Evolutionary conservation across 345 rosid genomes (phyloP).

Genomic region (Dovyalis caffra): DNA sequence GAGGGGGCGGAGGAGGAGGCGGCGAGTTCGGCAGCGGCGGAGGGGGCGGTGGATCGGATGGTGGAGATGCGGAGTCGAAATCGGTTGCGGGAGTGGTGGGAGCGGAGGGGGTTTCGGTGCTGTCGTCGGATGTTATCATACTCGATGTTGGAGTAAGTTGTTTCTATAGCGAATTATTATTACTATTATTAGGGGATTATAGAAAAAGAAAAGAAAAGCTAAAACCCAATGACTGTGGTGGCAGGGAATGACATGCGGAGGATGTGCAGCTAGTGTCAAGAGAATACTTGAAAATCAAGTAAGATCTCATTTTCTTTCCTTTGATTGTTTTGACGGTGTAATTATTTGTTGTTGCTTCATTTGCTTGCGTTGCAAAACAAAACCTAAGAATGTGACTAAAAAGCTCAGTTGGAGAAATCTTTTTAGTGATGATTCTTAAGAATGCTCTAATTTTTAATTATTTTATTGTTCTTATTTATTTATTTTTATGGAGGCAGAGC

Average conservation of each 20-base stretch:
- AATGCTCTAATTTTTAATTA: too few species aligned
- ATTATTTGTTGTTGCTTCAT: background rate
- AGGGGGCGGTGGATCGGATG: slow-evolving; percentile 44
- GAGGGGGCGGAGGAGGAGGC: slow-evolving; percentile 47
- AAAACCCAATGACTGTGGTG: background rate
- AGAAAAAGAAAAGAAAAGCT: background rate
- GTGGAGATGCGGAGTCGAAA: slow-evolving; percentile 58
- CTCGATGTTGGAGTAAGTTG: slow-evolving; percentile 87
- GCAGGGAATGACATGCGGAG: slow-evolving; percentile 99
- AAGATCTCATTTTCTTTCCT: slow-evolving; percentile 17
- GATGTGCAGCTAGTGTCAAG: slow-evolving; percentile 95
- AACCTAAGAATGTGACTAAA: background rate
- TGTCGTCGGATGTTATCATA: slow-evolving; percentile 67
- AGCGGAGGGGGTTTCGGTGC: slow-evolving; percentile 41
- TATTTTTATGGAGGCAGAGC: too few species aligned
- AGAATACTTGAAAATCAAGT: slow-evolving; percentile 92
- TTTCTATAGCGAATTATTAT: background rate
- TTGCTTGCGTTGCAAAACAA: background rate
- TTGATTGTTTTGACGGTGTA: background rate
- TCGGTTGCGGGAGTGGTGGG: slow-evolving; percentile 39
- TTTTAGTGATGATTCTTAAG: background rate
- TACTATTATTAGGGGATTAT: background rate
- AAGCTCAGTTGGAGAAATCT: background rate
- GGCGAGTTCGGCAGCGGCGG: slow-evolving; percentile 37
- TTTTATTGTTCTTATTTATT: too few species aligned